phyloP scores from a whole-genome alignment of 768 basidiomycete species.

The Mycena epipterygia region DNA sequence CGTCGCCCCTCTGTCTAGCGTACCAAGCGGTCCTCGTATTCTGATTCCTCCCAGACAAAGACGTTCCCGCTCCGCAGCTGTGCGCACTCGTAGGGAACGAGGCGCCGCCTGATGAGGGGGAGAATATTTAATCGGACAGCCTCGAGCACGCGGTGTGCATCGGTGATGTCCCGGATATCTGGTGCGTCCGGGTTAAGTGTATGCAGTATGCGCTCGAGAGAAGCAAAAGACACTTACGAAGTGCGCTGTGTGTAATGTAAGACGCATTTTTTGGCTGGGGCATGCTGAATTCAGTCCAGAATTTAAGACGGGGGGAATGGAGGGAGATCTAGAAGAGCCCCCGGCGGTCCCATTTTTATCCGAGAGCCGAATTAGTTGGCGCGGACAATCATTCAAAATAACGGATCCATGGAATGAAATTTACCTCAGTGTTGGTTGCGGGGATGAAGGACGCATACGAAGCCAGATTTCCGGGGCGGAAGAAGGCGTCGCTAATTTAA shows the following conservation, averaged over 20 bases:
- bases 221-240: conserved; percentile 31
- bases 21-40: conserved; percentile 60
- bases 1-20: conserved; percentile 78
- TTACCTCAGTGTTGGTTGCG: not conserved
- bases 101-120: conserved; percentile 67
- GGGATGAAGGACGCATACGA: not conserved
- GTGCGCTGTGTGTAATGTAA: conserved; percentile 40
- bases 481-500: too few relatives aligned
- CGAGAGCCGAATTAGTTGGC: not conserved
- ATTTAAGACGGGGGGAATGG: not conserved
- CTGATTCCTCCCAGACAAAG: conserved; percentile 79
- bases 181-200: not conserved
- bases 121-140: conserved; percentile 69
- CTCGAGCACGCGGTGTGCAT: conserved; percentile 71
- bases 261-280: not conserved
- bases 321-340: not conserved
- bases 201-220: not conserved
- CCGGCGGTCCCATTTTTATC: not conserved
- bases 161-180: conserved; percentile 72
- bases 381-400: not conserved
- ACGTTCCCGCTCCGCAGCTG: conserved; percentile 67
- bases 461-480: not conserved
- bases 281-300: not conserved
- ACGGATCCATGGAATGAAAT: not conserved
- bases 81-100: conserved; percentile 66